Base-by-base conservation (phyloP, 495 filamentous ascomycete species). In the Coniosporium apollinis region DNA sequence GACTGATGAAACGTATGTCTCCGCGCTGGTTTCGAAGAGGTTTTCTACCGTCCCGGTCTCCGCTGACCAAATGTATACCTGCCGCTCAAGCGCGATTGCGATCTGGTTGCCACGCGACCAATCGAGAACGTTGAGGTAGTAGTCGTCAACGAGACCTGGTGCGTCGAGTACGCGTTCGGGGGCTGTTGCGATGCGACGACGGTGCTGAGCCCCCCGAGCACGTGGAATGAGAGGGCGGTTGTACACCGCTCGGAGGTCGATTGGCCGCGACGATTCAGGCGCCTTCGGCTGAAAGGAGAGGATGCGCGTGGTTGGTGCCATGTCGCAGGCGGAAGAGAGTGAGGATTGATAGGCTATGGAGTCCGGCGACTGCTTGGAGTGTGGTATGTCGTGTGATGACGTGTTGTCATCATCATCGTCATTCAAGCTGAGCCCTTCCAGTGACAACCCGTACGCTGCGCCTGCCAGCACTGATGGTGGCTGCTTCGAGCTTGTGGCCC, bases 61-160 rank as follows among this genome's bases (percentile, higher is more conserved):
- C 9, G 91, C 89, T 11, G 87, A 94, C 89, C 89, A 99, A 46
- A 99, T 81, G 47, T 96, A 99, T 39, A 99, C 87, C 42, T 74
- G 91, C 35, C 89, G 84, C 60, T 94, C 89, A 10, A 99, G 72
- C 30, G 87, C 89, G 52, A 99, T 94, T 19, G 89, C 89, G 33
- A 99, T 86, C 55, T 96, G 89, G 66, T 99, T 99, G 28, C 78
- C 76, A n/a, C 82, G 86, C 55, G 82, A 92, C 89, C 89, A 99
- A 61, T 99, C 89, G 15, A 99, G 65, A 20, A 99, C 66, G 62
- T 99, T 99, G 49, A 99, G 78, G 54, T 99, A 99, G 68, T 96
- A 99, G 57, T 99, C 89, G 52, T 99, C 89, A 36, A 96, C 72
- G 19, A 99, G 70, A 36, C 86, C 89, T 1, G 89, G 89, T 1